Percentiles rank a stretch among this genome's conserved stretches.
phyloP scores from a whole-genome alignment of 2,329 filamentous ascomycete genomes.

The Xylariaceae sp. region DNA sequence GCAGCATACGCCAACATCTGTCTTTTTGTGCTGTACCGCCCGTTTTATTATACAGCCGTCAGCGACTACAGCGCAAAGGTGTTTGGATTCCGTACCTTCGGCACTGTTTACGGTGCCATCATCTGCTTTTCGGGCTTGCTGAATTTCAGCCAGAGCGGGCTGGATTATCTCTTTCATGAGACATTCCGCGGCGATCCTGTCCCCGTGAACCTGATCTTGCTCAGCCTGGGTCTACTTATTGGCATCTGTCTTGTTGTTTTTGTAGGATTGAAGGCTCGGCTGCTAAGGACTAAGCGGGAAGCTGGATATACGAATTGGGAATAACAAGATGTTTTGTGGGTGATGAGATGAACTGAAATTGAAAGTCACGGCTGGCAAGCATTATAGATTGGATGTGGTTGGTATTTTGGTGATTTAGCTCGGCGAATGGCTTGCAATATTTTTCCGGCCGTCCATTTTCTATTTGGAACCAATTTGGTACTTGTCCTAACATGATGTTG shows the following conservation, averaged over 20 bases:
- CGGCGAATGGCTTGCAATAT: too few relatives aligned
- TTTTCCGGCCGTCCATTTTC: too few relatives aligned
- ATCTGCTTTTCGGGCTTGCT: conserved; percentile 82
- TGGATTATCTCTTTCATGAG: conserved; percentile 76
- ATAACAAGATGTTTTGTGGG: too few relatives aligned
- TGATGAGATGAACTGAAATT: too few relatives aligned
- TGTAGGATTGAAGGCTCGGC: conserved; percentile 49
- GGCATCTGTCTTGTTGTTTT: conserved; percentile 66
- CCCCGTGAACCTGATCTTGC: conserved; percentile 71
- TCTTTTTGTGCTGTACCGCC: conserved; percentile 81
- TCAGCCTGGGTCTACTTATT: conserved; percentile 59
- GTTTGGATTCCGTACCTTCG: conserved; percentile 88
- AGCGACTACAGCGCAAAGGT: conserved; percentile 89
- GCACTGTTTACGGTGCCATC: conserved; percentile 88
- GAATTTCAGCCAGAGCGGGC: conserved; percentile 78
- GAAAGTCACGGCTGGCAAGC: too few relatives aligned
- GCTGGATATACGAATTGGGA: conserved; percentile 11
- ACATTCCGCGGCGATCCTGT: conserved; percentile 70
- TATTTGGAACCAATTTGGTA: too few relatives aligned
- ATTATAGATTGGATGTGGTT: too few relatives aligned
- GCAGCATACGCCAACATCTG: conserved; percentile 73
- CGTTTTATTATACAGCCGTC: conserved; percentile 88
- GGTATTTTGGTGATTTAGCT: too few relatives aligned
- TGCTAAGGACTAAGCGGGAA: conserved; percentile 22
- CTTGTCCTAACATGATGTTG: too few relatives aligned